A percentile compares a stretch with the other conserved stretches of the same genome.
Evolutionary conservation across 2,329 filamentous ascomycete species (phyloP).

Genomic region (Pseudohalonectria lignicola): DNA sequence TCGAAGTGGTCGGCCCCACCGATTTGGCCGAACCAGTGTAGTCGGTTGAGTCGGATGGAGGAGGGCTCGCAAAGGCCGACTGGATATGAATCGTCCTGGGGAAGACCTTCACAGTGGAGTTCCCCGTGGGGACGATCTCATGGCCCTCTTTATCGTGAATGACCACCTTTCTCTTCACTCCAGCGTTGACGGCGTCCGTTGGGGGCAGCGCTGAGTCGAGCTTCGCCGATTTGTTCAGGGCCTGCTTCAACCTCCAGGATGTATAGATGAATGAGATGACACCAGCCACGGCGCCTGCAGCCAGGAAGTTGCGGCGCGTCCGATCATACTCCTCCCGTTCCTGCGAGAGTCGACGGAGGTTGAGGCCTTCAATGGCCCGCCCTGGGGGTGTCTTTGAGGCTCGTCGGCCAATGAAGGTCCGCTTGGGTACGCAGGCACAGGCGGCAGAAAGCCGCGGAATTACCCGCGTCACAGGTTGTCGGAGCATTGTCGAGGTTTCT

Average conservation of each 20-base stretch:
- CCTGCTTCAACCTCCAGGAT: slow-evolving; percentile 37
- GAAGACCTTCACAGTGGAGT: slow-evolving; percentile 68
- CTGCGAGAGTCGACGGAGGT: slow-evolving; percentile 35
- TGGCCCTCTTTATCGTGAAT: slow-evolving; percentile 57
- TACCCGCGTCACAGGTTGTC: slow-evolving; percentile 12
- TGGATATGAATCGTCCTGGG: slow-evolving; percentile 61
- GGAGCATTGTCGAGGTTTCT: slow-evolving; percentile 13
- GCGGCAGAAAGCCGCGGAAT: slow-evolving; percentile 7
- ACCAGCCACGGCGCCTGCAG: slow-evolving; percentile 37
- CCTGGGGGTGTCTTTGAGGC: slow-evolving; percentile 7
- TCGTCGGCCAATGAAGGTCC: slow-evolving; percentile 21
- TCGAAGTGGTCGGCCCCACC: neutral
- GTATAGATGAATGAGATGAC: slow-evolving; percentile 39
- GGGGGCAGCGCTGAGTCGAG: slow-evolving; percentile 30
- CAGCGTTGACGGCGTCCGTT: slow-evolving; percentile 33
- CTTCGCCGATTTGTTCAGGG: slow-evolving; percentile 19
- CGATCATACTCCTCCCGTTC: slow-evolving; percentile 37
- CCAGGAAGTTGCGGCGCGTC: slow-evolving; percentile 38
- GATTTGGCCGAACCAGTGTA: too few relatives aligned
- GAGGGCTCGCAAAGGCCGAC: slow-evolving; percentile 19
- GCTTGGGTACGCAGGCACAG: slow-evolving; percentile 10
- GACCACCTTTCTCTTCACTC: slow-evolving; percentile 44
- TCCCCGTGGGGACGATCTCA: slow-evolving; percentile 72
- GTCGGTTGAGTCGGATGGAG: too few relatives aligned
- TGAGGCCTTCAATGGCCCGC: slow-evolving; percentile 32